Conservation (phyloP, 2,329 filamentous ascomycete species). For the Leptographium wingfieldii region DNA sequence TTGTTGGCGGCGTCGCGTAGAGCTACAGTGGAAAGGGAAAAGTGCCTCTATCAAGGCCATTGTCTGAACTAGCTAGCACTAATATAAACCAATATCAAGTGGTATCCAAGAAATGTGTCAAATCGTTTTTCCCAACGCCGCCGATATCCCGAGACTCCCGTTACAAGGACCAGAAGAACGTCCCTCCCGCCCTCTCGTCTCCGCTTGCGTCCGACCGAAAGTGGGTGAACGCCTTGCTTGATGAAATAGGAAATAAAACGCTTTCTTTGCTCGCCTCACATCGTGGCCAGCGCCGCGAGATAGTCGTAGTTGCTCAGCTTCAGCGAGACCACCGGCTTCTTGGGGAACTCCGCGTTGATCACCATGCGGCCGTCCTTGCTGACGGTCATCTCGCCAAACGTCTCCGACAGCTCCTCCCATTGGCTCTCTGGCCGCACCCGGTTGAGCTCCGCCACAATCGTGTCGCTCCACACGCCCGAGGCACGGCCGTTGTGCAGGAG, state of each 20-base stretch:
- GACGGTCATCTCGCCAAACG: slow-evolving; percentile 46
- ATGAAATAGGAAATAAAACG: neutral
- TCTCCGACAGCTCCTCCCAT: slow-evolving; percentile 52
- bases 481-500: slow-evolving; percentile 46
- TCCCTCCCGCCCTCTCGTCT: neutral
- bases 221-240: slow-evolving; percentile 3
- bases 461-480: slow-evolving; percentile 60
- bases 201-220: neutral
- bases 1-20: slow-evolving; percentile 50
- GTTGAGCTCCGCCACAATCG: slow-evolving; percentile 48
- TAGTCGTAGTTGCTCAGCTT: slow-evolving; percentile 46
- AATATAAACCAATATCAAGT: neutral
- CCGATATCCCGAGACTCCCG: neutral
- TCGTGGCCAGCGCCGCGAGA: slow-evolving; percentile 21
- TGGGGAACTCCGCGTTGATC: slow-evolving; percentile 42
- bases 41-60: neutral
- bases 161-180: neutral
- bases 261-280: slow-evolving; percentile 4
- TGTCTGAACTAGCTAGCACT: neutral
- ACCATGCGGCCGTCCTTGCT: slow-evolving; percentile 47
- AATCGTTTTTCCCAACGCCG: neutral
- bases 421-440: slow-evolving; percentile 42
- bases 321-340: slow-evolving; percentile 39
- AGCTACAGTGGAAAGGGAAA: neutral
- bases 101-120: neutral